Evolutionary conservation across 768 basidiomycete species (phyloP).

Genomic region (Trametes cinnabarina): DNA sequence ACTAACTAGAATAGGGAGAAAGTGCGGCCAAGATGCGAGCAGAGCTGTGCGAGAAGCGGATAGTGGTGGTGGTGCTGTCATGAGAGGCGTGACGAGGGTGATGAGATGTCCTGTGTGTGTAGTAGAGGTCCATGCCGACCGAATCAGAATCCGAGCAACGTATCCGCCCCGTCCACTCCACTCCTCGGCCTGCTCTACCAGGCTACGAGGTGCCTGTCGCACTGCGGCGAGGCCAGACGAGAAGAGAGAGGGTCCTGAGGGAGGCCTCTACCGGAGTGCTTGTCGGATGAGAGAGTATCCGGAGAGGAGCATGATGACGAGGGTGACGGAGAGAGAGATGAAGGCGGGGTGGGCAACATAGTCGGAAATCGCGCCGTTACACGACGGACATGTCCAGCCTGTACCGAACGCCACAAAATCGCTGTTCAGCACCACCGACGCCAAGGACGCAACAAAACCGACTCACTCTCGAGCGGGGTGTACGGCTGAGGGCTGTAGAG

Average conservation of each 20-base stretch:
- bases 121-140: conserved; percentile 13
- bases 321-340: conserved; percentile 50
- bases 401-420: neutral
- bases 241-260: neutral
- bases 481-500: conserved; percentile 78
- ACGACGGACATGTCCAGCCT: conserved; percentile 64
- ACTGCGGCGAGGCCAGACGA: neutral
- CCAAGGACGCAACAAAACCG: neutral
- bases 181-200: neutral
- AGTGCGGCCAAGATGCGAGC: neutral
- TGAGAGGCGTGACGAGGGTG: neutral
- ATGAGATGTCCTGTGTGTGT: conserved; percentile 7
- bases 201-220: neutral
- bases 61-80: conserved; percentile 17
- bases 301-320: conserved; percentile 66
- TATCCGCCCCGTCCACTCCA: conserved; percentile 6
- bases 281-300: conserved; percentile 56
- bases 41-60: too few relatives aligned
- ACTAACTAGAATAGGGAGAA: neutral
- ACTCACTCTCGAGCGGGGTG: conserved; percentile 54
- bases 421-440: neutral
- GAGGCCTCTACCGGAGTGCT: conserved; percentile 22
- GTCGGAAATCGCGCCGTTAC: conserved; percentile 35
- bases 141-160: too few relatives aligned
- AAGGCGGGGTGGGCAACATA: conserved; percentile 51